These are phyloP conservation scores for Zostera marina DNA, from an alignment of 116 monocot species.

Conservation along the genomic window DNA sequence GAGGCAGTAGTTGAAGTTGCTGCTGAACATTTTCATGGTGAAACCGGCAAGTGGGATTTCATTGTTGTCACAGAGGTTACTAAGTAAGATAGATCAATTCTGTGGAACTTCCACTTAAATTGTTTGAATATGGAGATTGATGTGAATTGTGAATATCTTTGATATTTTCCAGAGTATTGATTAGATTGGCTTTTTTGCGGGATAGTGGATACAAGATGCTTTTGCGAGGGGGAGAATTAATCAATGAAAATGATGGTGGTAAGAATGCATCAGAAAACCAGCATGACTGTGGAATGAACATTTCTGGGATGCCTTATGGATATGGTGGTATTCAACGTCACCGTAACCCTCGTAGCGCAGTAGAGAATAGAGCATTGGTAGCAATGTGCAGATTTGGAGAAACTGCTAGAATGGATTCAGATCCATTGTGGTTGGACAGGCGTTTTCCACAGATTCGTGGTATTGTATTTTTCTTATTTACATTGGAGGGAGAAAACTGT, in stretches of 20 bases:
- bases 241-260: constrained; percentile 17
- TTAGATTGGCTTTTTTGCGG: constrained; percentile 48
- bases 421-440: constrained; percentile 16
- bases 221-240: constrained; percentile 63
- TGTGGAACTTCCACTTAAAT: background rate
- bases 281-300: constrained; percentile 3
- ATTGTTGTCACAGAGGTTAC: constrained; percentile 42
- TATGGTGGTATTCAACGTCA: constrained; percentile 1
- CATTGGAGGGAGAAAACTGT: too few relatives aligned
- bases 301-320: constrained; percentile 13
- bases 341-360: constrained; percentile 27
- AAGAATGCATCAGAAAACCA: constrained; percentile 1
- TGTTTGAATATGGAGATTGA: background rate
- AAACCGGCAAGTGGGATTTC: constrained; percentile 71
- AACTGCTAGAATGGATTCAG: constrained; percentile 41
- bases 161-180: constrained; percentile 31
- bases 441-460: constrained; percentile 21
- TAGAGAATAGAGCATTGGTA: constrained; percentile 61
- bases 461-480: constrained; percentile 10
- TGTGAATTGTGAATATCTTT: background rate
- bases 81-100: constrained; percentile 34
- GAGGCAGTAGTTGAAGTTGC: constrained; percentile 83
- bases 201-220: constrained; percentile 82
- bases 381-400: constrained; percentile 68
- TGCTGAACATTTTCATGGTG: constrained; percentile 56